phyloP scores from a whole-genome alignment of 805 yeast genomes.

The Babjeviella inositovora region DNA sequence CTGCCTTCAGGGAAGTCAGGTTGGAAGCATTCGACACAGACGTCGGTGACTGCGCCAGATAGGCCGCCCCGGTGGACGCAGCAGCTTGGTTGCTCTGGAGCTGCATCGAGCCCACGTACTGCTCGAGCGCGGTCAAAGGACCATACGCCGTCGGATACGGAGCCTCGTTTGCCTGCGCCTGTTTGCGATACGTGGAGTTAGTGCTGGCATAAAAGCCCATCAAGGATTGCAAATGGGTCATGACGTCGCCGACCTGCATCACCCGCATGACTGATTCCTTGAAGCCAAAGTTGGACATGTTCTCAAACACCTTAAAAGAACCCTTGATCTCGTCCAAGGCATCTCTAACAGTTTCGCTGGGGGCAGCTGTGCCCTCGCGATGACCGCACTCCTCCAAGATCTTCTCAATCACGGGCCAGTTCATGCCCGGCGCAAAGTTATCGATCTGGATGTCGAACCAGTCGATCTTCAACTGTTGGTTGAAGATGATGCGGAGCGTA shows the following conservation, averaged over 20 bases:
- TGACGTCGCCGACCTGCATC: constrained; percentile 63
- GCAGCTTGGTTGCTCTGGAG: no score
- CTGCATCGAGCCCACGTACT: no score
- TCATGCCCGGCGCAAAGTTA: constrained; percentile 26
- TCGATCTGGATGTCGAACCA: constrained; percentile 48
- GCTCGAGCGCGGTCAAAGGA: no score
- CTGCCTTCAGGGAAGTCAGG: no score
- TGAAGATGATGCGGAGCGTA: constrained; percentile 43
- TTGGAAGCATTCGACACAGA: no score
- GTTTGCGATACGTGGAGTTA: no score
- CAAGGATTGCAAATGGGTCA: constrained; percentile 54
- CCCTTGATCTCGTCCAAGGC: constrained; percentile 1
- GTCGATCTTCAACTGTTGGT: constrained; percentile 48
- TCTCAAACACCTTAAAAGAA: constrained; percentile 24
- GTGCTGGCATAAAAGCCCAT: constrained; percentile 17
- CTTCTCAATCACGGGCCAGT: constrained; percentile 26
- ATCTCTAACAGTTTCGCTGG: constrained; percentile 3
- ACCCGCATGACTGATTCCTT: constrained; percentile 52
- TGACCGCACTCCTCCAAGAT: constrained; percentile 11
- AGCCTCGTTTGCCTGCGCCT: constrained; percentile 8
- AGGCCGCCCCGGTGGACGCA: no score
- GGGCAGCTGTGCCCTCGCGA: constrained; percentile 1
- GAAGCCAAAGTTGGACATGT: constrained; percentile 42
- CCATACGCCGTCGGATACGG: no score
- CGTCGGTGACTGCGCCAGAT: no score